Conservation (phyloP, 1,139 yeast species). For the Geotrichum aggregatum region DNA sequence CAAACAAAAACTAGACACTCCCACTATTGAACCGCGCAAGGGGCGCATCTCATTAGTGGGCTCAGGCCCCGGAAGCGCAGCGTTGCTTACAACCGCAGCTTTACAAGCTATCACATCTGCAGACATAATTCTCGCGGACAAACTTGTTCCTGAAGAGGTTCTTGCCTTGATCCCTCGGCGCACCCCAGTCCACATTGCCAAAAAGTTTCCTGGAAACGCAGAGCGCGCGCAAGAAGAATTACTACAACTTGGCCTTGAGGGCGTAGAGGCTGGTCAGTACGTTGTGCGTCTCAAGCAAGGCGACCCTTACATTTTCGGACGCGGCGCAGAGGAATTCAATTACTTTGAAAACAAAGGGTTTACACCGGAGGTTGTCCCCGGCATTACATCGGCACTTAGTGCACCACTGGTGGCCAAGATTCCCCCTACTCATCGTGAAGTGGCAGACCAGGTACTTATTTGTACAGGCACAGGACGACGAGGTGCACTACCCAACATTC, state of each 20-base stretch:
- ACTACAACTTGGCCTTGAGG: constrained; percentile 62
- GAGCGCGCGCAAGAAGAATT: constrained; percentile 89
- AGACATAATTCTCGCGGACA: constrained; percentile 82
- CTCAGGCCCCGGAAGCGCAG: constrained; percentile 89
- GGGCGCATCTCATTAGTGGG: constrained; percentile 81
- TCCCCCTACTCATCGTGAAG: constrained; percentile 90
- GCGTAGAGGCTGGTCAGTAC: constrained; percentile 58
- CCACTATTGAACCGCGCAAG: constrained; percentile 19
- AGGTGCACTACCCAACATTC: constrained; percentile 75
- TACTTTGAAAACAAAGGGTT: constrained; percentile 67
- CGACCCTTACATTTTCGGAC: constrained; percentile 93
- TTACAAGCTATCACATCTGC: constrained; percentile 74
- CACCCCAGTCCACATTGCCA: constrained; percentile 77
- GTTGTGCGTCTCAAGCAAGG: constrained; percentile 94
- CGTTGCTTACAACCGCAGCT: constrained; percentile 82
- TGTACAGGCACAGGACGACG: constrained; percentile 94
- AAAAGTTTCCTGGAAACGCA: constrained; percentile 96
- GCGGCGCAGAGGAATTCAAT: constrained; percentile 89
- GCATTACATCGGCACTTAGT: constrained; percentile 84
- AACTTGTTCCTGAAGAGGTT: constrained; percentile 85
- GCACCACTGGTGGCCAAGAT: constrained; percentile 82
- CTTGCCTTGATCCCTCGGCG: constrained; percentile 70
- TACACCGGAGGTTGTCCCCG: constrained; percentile 73
- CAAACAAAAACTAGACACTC: constrained; percentile 19
- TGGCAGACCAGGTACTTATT: constrained; percentile 85